These are phyloP conservation scores for Apophysomyces sp. DNA, from an alignment of 371 early-diverging fungal genomes.

Conservation along the genomic window DNA sequence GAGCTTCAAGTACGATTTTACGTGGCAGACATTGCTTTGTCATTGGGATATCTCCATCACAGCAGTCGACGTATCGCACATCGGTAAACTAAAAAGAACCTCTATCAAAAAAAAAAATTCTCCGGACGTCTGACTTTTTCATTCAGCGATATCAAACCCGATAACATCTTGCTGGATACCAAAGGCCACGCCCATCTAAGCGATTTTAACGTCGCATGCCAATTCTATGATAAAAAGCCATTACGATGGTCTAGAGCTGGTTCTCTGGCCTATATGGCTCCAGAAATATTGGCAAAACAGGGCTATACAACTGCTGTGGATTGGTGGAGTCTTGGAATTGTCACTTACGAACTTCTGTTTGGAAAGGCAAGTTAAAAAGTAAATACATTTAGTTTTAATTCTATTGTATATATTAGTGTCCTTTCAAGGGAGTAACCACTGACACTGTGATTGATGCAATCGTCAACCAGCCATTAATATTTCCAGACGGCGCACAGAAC, in stretches of 20 bases:
- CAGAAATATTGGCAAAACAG: constrained; percentile 69
- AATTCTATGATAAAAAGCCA: constrained; percentile 52
- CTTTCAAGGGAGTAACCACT: constrained; percentile 74
- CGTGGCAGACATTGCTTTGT: constrained; percentile 72
- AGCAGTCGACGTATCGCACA: constrained; percentile 45
- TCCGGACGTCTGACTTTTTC: neutral
- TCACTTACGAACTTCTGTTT: constrained; percentile 76
- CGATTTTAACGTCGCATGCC: constrained; percentile 84
- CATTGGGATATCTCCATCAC: constrained; percentile 71
- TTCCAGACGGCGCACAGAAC: constrained; percentile 52
- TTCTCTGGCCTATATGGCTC: constrained; percentile 76
- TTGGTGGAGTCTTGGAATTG: constrained; percentile 90
- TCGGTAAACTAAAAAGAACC: constrained; percentile 25
- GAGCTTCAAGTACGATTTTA: constrained; percentile 75
- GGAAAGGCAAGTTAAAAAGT: constrained; percentile 54
- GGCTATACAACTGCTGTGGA: constrained; percentile 73
- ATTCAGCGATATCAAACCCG: constrained; percentile 83
- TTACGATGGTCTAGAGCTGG: constrained; percentile 65
- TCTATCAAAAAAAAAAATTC: neutral
- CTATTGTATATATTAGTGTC: constrained; percentile 59
- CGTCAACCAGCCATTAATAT: constrained; percentile 51
- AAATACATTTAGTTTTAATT: neutral
- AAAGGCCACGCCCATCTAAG: constrained; percentile 82
- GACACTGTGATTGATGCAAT: constrained; percentile 64
- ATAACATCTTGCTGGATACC: constrained; percentile 85